Conservation (phyloP, 129 eudicot species). For the Helianthus tuberosus region DNA sequence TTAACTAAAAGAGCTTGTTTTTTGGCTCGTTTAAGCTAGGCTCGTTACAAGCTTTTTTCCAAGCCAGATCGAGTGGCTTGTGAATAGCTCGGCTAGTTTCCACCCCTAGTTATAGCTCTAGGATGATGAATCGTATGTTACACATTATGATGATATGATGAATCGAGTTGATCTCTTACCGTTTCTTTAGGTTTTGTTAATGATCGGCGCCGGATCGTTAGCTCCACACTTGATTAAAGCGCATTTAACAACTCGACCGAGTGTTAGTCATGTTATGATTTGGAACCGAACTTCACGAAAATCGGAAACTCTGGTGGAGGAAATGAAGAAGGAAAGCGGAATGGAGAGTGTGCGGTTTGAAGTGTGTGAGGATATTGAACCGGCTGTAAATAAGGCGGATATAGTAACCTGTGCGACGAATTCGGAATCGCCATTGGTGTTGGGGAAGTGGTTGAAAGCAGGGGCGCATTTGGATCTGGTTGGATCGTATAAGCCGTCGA, state of each 20-base stretch:
- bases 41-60: no score
- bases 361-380: conserved; percentile 50
- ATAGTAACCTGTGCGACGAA: conserved; percentile 83
- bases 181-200: conserved; percentile 26
- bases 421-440: conserved; percentile 65
- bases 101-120: no score
- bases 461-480: conserved; percentile 94
- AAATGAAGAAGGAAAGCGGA: conserved; percentile 36
- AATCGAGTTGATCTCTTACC: no score
- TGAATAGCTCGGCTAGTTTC: no score
- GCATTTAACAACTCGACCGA: conserved; percentile 57
- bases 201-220: conserved; percentile 75
- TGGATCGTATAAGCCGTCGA: conserved; percentile 78
- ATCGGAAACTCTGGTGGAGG: conserved; percentile 45
- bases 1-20: no score
- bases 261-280: conserved; percentile 48
- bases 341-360: conserved; percentile 54
- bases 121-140: no score
- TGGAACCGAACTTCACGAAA: conserved; percentile 66
- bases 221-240: conserved; percentile 84
- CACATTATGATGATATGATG: no score
- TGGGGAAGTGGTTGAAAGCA: conserved; percentile 66
- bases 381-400: conserved; percentile 59
- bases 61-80: no score
- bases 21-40: no score